Base-by-base conservation (phyloP, 1,284 basidiomycete species). In the Ceratobasidium sp. region DNA sequence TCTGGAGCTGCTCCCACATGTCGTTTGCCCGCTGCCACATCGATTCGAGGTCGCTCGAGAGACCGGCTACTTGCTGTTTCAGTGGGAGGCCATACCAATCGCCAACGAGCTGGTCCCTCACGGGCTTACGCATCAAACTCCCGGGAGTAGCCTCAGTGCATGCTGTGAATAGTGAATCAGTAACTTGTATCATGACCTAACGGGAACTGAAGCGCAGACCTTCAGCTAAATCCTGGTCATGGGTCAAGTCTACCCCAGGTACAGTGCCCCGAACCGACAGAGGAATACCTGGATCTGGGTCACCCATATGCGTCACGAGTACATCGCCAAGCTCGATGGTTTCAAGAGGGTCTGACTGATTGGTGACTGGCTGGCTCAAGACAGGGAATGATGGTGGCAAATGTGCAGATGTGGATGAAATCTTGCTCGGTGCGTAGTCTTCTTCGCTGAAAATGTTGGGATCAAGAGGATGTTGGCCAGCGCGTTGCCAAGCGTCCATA, bases 381-480 rank as follows among this genome's bases (percentile, higher is more conserved):
- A 5, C 13, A 13, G 57, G 57, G 25, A 47, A 60, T 22, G 57
- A 47, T 32, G 57, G 42, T n/a, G 57, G 57, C 1, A 60, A n/a
- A 22, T 60, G 57, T 5, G 43, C 15, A 32, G 17, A 12, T 3
- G 42, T 47, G 25, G 57, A 60, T n/a, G 57, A 34, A 15, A 49
- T 20, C 8, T 20, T 60, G 42, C 57, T 60, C 17, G 57, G 57
- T 60, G 57, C 57, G 43, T 60, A 60, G 15, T 60, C 57, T 20
- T 29, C 29, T 12, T 60, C 57, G 4, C 20, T 32, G 29, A 60
- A 60, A 2, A 60, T 47, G 42, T 35, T 15, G 25, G 57, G 57
- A 22, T 60, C 35, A 22, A 60, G 31, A 7, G 57, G 57, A 15
- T 47, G 25, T 15, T 60, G 57, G n/a, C 57, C 57, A 8, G 42